Conservation (phyloP, 192 early-diverging fungal species). For the Dispira parvispora region DNA sequence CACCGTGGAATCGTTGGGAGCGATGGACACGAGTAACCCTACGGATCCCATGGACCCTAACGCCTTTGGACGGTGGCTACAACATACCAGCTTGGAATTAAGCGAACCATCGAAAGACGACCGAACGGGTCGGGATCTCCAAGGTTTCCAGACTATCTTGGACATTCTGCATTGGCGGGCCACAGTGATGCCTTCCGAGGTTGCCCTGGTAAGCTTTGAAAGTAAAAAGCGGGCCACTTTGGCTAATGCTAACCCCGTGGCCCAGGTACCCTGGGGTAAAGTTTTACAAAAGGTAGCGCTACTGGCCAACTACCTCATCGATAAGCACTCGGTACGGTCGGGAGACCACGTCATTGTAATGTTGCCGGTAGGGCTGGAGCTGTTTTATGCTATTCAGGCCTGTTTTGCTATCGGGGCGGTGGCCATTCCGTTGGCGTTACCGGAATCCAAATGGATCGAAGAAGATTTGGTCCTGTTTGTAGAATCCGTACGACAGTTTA, state of each 20-base stretch:
- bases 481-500: constrained; percentile 41
- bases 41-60: not conserved
- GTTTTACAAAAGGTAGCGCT: constrained; percentile 44
- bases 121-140: constrained; percentile 45
- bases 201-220: constrained; percentile 41
- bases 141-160: constrained; percentile 43
- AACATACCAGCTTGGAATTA: constrained; percentile 54
- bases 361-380: constrained; percentile 51
- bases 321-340: constrained; percentile 36
- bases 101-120: constrained; percentile 49
- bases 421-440: constrained; percentile 48
- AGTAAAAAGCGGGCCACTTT: constrained; percentile 22
- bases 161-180: constrained; percentile 63
- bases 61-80: constrained; percentile 30
- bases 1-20: constrained; percentile 22
- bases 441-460: constrained; percentile 38
- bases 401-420: constrained; percentile 65
- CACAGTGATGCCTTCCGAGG: constrained; percentile 40
- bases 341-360: constrained; percentile 44
- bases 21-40: not conserved
- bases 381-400: constrained; percentile 51
- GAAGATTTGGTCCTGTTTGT: constrained; percentile 56
- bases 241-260: constrained; percentile 21
- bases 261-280: constrained; percentile 52
- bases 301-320: constrained; percentile 38